phyloP scores from a whole-genome alignment of 371 early-diverging fungal genomes.

The Mucor saturninus region DNA sequence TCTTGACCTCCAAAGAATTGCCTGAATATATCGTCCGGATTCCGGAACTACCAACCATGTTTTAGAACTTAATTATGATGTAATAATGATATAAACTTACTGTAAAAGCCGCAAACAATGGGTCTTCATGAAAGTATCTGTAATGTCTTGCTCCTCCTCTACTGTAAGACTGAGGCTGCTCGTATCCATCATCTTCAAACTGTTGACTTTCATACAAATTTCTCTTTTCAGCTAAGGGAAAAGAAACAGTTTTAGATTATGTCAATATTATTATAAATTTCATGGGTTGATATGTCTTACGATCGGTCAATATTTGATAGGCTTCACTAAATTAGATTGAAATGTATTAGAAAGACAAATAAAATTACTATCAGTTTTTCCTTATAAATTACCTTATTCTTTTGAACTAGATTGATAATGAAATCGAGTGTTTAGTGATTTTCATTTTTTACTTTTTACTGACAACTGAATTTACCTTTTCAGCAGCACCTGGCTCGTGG shows the following conservation, averaged over 20 bases:
- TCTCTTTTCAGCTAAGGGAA: conserved; percentile 21
- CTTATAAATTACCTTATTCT: conserved; percentile 17
- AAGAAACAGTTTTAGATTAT: conserved; percentile 2
- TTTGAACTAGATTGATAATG: conserved; percentile 14
- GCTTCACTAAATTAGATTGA: conserved; percentile 15
- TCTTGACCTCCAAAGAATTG: conserved; percentile 24
- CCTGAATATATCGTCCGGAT: conserved; percentile 26
- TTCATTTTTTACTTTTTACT: too few species aligned
- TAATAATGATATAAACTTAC: conserved; percentile 2
- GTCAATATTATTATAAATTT: background rate
- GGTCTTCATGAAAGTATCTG: conserved; percentile 8
- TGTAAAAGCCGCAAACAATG: conserved; percentile 21
- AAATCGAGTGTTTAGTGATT: background rate
- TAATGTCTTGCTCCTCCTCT: background rate
- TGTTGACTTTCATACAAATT: conserved; percentile 13
- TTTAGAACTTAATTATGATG: background rate
- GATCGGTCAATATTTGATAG: conserved; percentile 28
- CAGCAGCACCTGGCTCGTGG: conserved; percentile 31
- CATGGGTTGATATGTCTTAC: conserved; percentile 17
- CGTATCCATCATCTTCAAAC: background rate
- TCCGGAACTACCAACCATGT: conserved; percentile 13
- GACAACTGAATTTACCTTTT: conserved; percentile 18
- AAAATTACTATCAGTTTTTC: background rate
- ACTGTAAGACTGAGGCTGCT: background rate
- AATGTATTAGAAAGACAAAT: background rate